Conservation (phyloP, 2,329 filamentous ascomycete genomes). For the Ploettnerulaceae sp. region DNA sequence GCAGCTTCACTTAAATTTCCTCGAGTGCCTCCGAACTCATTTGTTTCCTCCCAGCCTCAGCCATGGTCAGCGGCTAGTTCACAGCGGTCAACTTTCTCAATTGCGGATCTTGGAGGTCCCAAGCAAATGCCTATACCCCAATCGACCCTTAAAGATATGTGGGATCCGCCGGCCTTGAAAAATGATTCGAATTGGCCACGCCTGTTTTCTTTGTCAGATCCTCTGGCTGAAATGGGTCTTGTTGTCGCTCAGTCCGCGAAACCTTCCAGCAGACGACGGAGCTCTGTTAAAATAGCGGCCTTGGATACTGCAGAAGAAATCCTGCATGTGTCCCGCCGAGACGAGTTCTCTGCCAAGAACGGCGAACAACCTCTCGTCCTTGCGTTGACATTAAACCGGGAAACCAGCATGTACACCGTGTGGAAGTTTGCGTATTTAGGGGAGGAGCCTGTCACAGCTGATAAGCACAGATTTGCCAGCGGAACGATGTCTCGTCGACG, state of each 20-base stretch:
- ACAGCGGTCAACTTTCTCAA: slow-evolving; percentile 50
- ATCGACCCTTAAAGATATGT: slow-evolving; percentile 53
- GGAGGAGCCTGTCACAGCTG: slow-evolving; percentile 52
- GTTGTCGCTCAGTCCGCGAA: slow-evolving; percentile 59
- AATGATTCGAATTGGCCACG: slow-evolving; percentile 62
- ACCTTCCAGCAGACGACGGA: slow-evolving; percentile 34
- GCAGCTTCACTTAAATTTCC: slow-evolving; percentile 52
- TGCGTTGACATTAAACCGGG: slow-evolving; percentile 75
- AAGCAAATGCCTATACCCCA: slow-evolving; percentile 49
- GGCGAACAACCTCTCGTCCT: slow-evolving; percentile 56
- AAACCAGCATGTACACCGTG: slow-evolving; percentile 71
- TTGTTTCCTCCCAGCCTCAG: slow-evolving; percentile 64
- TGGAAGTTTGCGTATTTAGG: slow-evolving; percentile 79
- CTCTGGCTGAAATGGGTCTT: slow-evolving; percentile 78
- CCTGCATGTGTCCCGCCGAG: slow-evolving; percentile 69
- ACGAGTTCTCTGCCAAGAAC: slow-evolving; percentile 43
- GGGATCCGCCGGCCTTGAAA: slow-evolving; percentile 49
- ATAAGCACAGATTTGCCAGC: slow-evolving; percentile 27
- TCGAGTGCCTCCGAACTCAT: slow-evolving; percentile 74
- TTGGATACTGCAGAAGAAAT: slow-evolving; percentile 77
- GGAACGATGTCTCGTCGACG: slow-evolving; percentile 44
- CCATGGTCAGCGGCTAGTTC: slow-evolving; percentile 46
- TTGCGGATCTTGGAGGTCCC: slow-evolving; percentile 51
- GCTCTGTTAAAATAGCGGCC: slow-evolving; percentile 45
- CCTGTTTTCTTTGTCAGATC: slow-evolving; percentile 79